These are phyloP conservation scores for Globisporangium orthogonon DNA, from an alignment of 352 stramenopile species.

Conservation along the genomic window DNA sequence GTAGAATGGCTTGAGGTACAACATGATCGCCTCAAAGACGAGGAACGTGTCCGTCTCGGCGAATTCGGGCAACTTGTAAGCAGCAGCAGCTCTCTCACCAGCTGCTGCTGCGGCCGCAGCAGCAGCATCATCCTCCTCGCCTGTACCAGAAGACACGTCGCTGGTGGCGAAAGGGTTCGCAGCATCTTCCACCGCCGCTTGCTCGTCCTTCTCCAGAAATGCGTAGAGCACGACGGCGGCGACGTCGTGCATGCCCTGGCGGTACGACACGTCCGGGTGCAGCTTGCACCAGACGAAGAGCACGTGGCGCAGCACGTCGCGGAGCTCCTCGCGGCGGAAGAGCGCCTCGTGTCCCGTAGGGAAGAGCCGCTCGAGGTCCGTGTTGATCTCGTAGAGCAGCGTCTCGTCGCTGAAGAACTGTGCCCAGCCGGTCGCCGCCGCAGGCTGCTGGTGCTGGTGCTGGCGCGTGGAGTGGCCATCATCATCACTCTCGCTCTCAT, in stretches of 20 bases:
- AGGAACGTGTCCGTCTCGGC: constrained; percentile 64
- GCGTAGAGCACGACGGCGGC: constrained; percentile 72
- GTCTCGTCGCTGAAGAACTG: constrained; percentile 69
- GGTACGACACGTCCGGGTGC: constrained; percentile 76
- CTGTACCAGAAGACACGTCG: neutral
- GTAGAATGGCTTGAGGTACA: constrained; percentile 76
- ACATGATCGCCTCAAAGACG: constrained; percentile 70
- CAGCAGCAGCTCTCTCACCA: neutral
- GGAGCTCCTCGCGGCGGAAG: constrained; percentile 65
- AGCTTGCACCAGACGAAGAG: constrained; percentile 83
- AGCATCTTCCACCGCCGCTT: neutral
- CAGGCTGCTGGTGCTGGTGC: neutral
- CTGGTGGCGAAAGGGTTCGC: constrained; percentile 15
- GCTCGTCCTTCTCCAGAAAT: constrained; percentile 24
- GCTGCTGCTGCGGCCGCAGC: neutral
- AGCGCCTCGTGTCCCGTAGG: constrained; percentile 65
- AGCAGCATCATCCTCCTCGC: neutral
- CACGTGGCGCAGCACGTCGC: constrained; percentile 61
- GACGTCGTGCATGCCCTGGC: constrained; percentile 84
- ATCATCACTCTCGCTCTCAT: constrained; percentile 2
- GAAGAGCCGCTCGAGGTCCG: constrained; percentile 69
- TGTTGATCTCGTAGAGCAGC: constrained; percentile 78
- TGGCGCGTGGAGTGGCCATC: neutral
- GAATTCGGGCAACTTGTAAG: constrained; percentile 24
- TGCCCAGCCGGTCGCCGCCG: constrained; percentile 23